Evolutionary conservation across 176 grass and related monocot species (phyloP), one percentile per base, ranked within the genome.

Genomic region (Leersia perrieri): DNA sequence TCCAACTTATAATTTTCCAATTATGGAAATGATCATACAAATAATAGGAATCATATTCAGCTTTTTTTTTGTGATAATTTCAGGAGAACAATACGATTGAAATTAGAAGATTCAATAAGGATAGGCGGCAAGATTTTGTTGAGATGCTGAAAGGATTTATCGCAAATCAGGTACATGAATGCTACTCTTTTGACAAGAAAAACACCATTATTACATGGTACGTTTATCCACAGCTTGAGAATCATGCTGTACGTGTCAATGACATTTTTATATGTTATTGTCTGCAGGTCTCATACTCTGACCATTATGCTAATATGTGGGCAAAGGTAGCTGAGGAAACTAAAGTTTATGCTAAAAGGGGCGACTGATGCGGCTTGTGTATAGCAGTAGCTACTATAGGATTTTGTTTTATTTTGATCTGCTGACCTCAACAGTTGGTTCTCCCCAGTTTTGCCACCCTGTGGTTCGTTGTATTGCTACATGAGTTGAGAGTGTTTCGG

Each of bases 101-200:
- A 83, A 85, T 98, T 68, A 87, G 76, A 72, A 92, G 95, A 79
- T 82, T 94, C 78, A 86, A 94, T 65, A 89, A 83, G 53, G 92
- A 98, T 67, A 94, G 90, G 53, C 88, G 47, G 1, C 60, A 25
- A 3, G 92, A 94, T 87, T 90, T 98, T 75, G 20, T 90, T 9
- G 77, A 74, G 64, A 94, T 98, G 95, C 79, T 98, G 47, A 98
- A 94, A 92, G 95, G 88, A 60, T 98, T 92, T 89, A 90, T 92
- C 15, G 78, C 80, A 75, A 92, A 84, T 77, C 85, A 98, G 95
- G 95, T 97, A 94, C 92, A 94, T 15, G 66, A 18, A 51, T 66
- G 7, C 55, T 36, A 22, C 29, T 1, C 38, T 58, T 69, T 32
- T 76, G 27, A 23, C n/a, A 7, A 76, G 2, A 31, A n/a, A 11